Evolutionary conservation across 2,329 filamentous ascomycete species (phyloP), one percentile per base, ranked within the genome.

Genomic region (Exophiala calicioides): DNA sequence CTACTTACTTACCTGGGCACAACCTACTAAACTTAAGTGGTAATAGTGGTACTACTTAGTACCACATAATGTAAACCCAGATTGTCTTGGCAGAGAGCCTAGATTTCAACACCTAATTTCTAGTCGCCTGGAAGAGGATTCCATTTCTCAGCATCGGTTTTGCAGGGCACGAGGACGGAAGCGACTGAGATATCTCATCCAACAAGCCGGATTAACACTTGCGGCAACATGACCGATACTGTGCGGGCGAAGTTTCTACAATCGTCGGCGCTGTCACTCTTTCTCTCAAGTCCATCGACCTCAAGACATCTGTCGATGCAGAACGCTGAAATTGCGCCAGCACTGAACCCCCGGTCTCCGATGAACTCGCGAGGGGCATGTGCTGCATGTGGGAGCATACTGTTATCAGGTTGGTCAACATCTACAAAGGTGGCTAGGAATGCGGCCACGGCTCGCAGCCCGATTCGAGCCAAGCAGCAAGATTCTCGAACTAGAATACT

Each of bases 381-480:
- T 53, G 61, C 60, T 27, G 64, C 65, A 8, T 74, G 71, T 59
- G 70, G 71, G 43, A 66, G 53, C 46, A 50, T 65, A 43, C 59
- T 69, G 52, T 53, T 61, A 6, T 53, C 61, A 10, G 60, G 61
- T 33, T 59, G 52, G 33, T 67, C 65, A 13, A 64, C 34, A 59
- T 57, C 42, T 56, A 55, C 21, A 39, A 45, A 19, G 6, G n/a
- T 39, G 13, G 34, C 16, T 7, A 23, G 37, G 9, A 26, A 24
- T 5, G 39, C 12, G 32, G 12, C 15, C 16, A 46, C 23, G 24
- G n/a, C 26, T 13, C 24, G 34, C 32, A 18, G 12, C 6, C 2
- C 26, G 20, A 15, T 5, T 18, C 5, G 27, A 15, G 13, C 27
- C 7, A 8, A 29, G 50, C 42, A 55, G 29, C 20, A 13, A 30